phyloP scores from a whole-genome alignment of 148 eudicot species.

The Heliosperma pusillum region DNA sequence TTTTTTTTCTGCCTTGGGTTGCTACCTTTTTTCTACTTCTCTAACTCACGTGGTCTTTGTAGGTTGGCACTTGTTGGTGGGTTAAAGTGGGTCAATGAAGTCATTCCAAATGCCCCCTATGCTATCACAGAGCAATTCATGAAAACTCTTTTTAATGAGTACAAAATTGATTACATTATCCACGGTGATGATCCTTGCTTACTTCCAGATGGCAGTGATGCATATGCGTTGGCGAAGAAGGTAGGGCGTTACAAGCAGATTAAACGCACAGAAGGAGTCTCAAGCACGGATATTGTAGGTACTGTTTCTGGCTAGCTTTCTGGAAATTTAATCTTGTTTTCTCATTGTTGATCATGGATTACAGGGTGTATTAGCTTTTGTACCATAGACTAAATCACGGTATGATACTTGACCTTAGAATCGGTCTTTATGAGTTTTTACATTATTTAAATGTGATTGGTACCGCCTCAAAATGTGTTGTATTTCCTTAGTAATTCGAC shows the following conservation, averaged over 20 bases:
- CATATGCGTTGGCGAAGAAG: constrained; percentile 85
- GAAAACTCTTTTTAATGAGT: constrained; percentile 79
- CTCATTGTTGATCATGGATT: not conserved
- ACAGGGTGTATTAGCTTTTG: not conserved
- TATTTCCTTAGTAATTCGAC: not conserved
- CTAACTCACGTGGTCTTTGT: constrained; percentile 22
- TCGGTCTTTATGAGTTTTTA: not conserved
- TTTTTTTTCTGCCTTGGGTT: not conserved
- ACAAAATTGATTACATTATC: constrained; percentile 84
- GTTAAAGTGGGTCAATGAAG: constrained; percentile 98
- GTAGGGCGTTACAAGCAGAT: constrained; percentile 96
- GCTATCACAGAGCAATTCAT: constrained; percentile 89
- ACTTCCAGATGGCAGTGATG: constrained; percentile 96
- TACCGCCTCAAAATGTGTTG: not conserved
- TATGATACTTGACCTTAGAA: not conserved
- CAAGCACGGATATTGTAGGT: constrained; percentile 99
- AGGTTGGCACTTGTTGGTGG: constrained; percentile 93
- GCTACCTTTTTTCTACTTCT: constrained; percentile 1
- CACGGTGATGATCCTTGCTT: constrained; percentile 99
- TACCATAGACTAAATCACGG: not conserved
- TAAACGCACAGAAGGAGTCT: constrained; percentile 97
- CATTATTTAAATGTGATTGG: not conserved
- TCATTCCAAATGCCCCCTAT: constrained; percentile 82
- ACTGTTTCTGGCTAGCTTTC: constrained; percentile 31
- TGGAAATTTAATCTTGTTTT: not conserved